These are phyloP conservation scores for Quercus engelmannii DNA, from an alignment of 306 rosid species.

Conservation along the genomic window DNA sequence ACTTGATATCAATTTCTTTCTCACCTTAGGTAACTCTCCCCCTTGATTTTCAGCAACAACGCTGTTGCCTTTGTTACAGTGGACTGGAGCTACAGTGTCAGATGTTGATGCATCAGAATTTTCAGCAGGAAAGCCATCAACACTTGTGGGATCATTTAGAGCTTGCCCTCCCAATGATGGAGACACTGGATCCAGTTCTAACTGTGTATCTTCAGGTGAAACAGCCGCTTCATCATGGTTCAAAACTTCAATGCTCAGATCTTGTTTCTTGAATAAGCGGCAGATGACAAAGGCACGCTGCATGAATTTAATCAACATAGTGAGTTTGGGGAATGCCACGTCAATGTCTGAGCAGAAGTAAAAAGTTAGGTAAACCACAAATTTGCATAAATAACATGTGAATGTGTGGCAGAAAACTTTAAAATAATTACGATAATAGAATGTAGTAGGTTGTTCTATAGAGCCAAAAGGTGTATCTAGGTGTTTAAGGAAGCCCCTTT, in stretches of 20 bases:
- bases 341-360: constrained; percentile 3
- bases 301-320: constrained; percentile 12
- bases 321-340: constrained; percentile 13
- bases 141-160: constrained; percentile 23
- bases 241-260: constrained; percentile 57
- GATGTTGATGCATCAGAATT: constrained; percentile 45
- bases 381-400: neutral
- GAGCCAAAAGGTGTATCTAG: neutral
- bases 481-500: neutral
- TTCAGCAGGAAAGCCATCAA: constrained; percentile 17
- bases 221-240: constrained; percentile 45
- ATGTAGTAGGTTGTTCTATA: neutral
- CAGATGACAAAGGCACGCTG: constrained; percentile 88
- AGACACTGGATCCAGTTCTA: constrained; percentile 37
- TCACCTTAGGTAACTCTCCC: constrained; percentile 39
- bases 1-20: constrained; percentile 12
- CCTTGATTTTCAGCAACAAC: constrained; percentile 25
- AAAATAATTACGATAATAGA: neutral
- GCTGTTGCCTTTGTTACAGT: constrained; percentile 30
- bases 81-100: constrained; percentile 30
- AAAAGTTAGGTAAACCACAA: neutral
- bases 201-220: constrained; percentile 50
- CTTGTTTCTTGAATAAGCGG: constrained; percentile 79
- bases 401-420: neutral
- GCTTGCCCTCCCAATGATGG: constrained; percentile 39